A percentile compares a stretch with the other conserved stretches of the same genome.
Evolutionary conservation across 768 basidiomycete genomes (phyloP).

Genomic region (Suillus weaverae): DNA sequence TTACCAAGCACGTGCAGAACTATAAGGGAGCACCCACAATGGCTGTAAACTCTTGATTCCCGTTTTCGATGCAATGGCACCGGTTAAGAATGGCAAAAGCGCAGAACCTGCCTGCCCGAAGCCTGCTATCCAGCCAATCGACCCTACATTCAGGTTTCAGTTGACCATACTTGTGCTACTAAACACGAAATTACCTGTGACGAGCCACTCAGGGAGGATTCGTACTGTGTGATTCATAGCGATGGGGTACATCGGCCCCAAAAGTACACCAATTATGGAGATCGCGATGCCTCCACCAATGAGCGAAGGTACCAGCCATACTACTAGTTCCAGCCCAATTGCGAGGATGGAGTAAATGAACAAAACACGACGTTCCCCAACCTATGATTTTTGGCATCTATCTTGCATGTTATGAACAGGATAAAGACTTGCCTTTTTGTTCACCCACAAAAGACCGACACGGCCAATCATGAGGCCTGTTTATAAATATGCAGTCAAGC

Average conservation of each 20-base stretch:
- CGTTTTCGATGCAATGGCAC: slow-evolving; percentile 39
- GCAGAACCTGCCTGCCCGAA: slow-evolving; percentile 53
- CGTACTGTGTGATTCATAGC: slow-evolving; percentile 36
- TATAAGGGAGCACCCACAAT: slow-evolving; percentile 35
- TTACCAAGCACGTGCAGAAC: not conserved
- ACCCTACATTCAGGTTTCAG: slow-evolving; percentile 23
- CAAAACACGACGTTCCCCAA: slow-evolving; percentile 32
- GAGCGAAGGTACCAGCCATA: slow-evolving; percentile 71
- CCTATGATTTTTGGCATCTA: slow-evolving; percentile 16
- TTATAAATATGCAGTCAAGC: not conserved
- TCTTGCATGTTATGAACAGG: no score
- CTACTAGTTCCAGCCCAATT: slow-evolving; percentile 56
- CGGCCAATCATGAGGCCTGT: slow-evolving; percentile 32
- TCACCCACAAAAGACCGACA: slow-evolving; percentile 29
- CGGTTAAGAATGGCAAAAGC: slow-evolving; percentile 51
- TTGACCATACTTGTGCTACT: slow-evolving; percentile 31
- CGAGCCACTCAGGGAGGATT: slow-evolving; percentile 35
- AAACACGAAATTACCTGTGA: slow-evolving; percentile 22
- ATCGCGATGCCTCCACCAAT: slow-evolving; percentile 65
- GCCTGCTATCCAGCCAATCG: slow-evolving; percentile 54
- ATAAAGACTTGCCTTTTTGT: slow-evolving; percentile 22
- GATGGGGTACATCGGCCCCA: slow-evolving; percentile 79
- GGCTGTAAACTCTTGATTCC: slow-evolving; percentile 50
- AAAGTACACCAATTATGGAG: slow-evolving; percentile 60
- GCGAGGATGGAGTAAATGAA: slow-evolving; percentile 32